These are phyloP conservation scores for Aspergillus sclerotiicarbonarius DNA, from an alignment of 495 filamentous ascomycete species.

Conservation along the genomic window DNA sequence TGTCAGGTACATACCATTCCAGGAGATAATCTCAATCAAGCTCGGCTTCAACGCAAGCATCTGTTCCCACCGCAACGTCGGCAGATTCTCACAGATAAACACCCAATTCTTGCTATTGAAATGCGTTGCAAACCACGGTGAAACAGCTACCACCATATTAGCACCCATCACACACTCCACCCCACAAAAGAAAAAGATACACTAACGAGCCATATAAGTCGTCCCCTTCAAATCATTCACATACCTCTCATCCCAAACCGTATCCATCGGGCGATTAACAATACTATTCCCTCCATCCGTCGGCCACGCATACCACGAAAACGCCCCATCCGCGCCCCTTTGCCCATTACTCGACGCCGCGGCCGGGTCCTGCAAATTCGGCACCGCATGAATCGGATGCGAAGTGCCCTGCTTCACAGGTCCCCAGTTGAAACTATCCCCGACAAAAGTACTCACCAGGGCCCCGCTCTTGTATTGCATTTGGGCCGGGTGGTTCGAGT, in stretches of 20 bases:
- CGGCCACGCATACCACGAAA: slow-evolving; percentile 35
- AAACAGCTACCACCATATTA: slow-evolving; percentile 21
- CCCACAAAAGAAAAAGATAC: not conserved
- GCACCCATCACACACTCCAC: not conserved
- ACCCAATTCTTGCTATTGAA: slow-evolving; percentile 55
- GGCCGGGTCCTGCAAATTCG: slow-evolving; percentile 29
- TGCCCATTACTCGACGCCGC: not conserved
- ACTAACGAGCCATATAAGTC: slow-evolving; percentile 38
- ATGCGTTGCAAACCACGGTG: slow-evolving; percentile 43
- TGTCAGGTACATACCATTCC: slow-evolving; percentile 49
- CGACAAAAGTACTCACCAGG: slow-evolving; percentile 38
- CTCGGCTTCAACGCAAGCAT: slow-evolving; percentile 45
- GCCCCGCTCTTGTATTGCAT: slow-evolving; percentile 34
- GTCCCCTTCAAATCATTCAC: slow-evolving; percentile 11
- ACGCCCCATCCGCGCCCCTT: slow-evolving; percentile 23
- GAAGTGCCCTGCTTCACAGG: slow-evolving; percentile 24
- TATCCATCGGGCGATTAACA: slow-evolving; percentile 29
- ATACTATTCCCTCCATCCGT: slow-evolving; percentile 34
- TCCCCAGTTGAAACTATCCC: slow-evolving; percentile 31
- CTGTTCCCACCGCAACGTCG: slow-evolving; percentile 52
- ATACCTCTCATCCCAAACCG: slow-evolving; percentile 30
- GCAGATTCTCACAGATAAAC: slow-evolving; percentile 45
- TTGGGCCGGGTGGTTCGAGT: slow-evolving; percentile 31
- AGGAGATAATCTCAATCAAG: slow-evolving; percentile 59
- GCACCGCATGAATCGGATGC: slow-evolving; percentile 26